phyloP scores from a whole-genome alignment of 169 alveolate genomes.

The Babesia ovis region DNA sequence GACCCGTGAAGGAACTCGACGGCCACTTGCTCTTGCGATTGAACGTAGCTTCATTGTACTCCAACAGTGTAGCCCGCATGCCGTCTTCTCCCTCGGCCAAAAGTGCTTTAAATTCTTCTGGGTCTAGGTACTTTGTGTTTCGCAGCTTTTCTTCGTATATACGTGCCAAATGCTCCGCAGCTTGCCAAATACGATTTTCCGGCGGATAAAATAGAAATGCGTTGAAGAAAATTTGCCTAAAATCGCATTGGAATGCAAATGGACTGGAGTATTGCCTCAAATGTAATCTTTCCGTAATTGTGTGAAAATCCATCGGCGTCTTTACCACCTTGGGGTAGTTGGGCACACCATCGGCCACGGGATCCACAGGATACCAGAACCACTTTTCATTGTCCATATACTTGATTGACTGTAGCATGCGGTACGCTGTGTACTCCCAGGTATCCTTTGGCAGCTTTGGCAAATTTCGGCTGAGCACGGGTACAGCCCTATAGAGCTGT shows the following conservation, averaged over 20 bases:
- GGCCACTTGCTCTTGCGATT: constrained; percentile 45
- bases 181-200: constrained; percentile 76
- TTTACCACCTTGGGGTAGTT: constrained; percentile 41
- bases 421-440: constrained; percentile 68
- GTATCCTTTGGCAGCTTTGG: constrained; percentile 65
- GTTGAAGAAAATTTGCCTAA: constrained; percentile 86
- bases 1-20: neutral
- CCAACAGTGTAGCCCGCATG: constrained; percentile 28
- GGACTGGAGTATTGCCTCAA: constrained; percentile 82
- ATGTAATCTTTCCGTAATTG: constrained; percentile 62
- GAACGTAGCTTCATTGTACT: constrained; percentile 24
- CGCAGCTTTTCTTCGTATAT: constrained; percentile 74
- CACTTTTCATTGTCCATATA: constrained; percentile 68
- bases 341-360: constrained; percentile 71
- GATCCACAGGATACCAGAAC: constrained; percentile 73
- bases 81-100: constrained; percentile 63
- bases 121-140: constrained; percentile 66
- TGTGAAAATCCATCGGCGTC: constrained; percentile 66
- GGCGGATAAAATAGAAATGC: constrained; percentile 81
- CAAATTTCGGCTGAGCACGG: constrained; percentile 43
- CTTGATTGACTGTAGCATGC: constrained; percentile 49
- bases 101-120: constrained; percentile 53
- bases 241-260: constrained; percentile 89
- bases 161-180: constrained; percentile 73
- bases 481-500: constrained; percentile 49